A percentile compares a stretch with the other conserved stretches of the same genome.
Evolutionary conservation across 129 eudicot genomes (phyloP).

Genomic region (Arctium lappa): DNA sequence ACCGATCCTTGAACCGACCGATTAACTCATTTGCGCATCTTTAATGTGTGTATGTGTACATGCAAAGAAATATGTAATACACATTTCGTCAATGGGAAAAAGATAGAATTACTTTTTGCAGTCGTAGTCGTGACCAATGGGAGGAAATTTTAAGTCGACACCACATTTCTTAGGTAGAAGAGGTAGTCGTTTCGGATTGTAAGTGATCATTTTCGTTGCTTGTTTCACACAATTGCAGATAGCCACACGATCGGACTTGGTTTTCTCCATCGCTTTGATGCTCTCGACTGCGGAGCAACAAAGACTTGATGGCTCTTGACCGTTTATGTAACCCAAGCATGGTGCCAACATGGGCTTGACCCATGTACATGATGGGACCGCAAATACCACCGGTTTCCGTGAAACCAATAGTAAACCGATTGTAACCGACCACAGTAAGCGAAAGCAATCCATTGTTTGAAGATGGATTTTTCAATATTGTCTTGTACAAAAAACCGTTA

Average conservation of each 20-base stretch:
- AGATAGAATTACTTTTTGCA: constrained; percentile 24
- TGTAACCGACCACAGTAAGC: constrained; percentile 4
- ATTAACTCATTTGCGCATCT: background rate
- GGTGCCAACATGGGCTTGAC: constrained; percentile 15
- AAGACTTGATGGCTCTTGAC: constrained; percentile 16
- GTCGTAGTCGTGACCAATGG: constrained; percentile 21
- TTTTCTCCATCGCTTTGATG: constrained; percentile 11
- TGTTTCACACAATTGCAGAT: constrained; percentile 30
- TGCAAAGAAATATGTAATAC: background rate
- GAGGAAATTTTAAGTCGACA: constrained; percentile 15
- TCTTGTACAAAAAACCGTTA: background rate
- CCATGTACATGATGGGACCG: background rate
- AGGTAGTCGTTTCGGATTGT: constrained; percentile 21
- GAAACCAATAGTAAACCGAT: constrained; percentile 13
- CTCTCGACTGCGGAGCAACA: constrained; percentile 17
- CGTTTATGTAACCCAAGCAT: constrained; percentile 17
- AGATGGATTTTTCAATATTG: background rate
- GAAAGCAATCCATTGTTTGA: background rate
- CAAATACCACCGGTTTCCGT: constrained; percentile 18
- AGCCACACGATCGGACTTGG: constrained; percentile 19
- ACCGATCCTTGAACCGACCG: too few relatives aligned
- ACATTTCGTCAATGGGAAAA: background rate
- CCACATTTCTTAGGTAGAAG: constrained; percentile 29
- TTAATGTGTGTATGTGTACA: background rate
- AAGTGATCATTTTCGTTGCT: background rate